Conservation (phyloP, 2,329 filamentous ascomycete species). For the Fusarium algeriense region DNA sequence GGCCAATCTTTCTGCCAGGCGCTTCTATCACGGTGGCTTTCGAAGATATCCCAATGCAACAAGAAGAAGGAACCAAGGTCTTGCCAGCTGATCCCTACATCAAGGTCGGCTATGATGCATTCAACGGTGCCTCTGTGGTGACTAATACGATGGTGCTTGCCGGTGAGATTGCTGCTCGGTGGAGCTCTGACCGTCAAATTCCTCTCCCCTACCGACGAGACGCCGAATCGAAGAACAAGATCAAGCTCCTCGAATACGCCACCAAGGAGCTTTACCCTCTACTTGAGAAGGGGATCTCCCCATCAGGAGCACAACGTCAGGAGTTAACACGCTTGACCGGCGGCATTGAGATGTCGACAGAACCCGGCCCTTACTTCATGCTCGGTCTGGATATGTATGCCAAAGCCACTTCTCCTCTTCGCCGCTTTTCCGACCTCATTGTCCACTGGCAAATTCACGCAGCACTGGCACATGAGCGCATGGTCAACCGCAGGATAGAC, state of each 20-base stretch:
- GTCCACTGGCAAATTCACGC: constrained; percentile 76
- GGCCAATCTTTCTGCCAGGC: constrained; percentile 60
- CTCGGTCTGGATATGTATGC: constrained; percentile 72
- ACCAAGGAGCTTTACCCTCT: constrained; percentile 52
- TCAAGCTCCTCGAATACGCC: constrained; percentile 54
- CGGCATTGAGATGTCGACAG: constrained; percentile 63
- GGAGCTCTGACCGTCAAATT: constrained; percentile 69
- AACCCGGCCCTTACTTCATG: constrained; percentile 66
- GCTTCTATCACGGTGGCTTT: constrained; percentile 61
- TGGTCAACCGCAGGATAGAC: constrained; percentile 46
- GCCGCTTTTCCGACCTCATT: constrained; percentile 72
- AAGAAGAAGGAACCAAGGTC: constrained; percentile 27
- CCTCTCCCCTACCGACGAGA: constrained; percentile 70
- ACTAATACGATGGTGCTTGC: constrained; percentile 69
- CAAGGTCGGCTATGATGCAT: constrained; percentile 50
- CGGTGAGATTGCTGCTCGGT: constrained; percentile 70
- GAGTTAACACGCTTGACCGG: constrained; percentile 56
- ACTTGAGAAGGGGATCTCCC: constrained; percentile 50
- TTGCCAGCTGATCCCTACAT: constrained; percentile 66
- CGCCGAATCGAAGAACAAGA: constrained; percentile 55
- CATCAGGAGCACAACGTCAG: constrained; percentile 48
- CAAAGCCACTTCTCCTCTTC: constrained; percentile 75
- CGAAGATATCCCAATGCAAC: constrained; percentile 45
- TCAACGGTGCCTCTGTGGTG: constrained; percentile 52
- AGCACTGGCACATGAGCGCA: constrained; percentile 62